phyloP scores from a whole-genome alignment of 2,329 filamentous ascomycete species.

The Chaetomium strumarium region DNA sequence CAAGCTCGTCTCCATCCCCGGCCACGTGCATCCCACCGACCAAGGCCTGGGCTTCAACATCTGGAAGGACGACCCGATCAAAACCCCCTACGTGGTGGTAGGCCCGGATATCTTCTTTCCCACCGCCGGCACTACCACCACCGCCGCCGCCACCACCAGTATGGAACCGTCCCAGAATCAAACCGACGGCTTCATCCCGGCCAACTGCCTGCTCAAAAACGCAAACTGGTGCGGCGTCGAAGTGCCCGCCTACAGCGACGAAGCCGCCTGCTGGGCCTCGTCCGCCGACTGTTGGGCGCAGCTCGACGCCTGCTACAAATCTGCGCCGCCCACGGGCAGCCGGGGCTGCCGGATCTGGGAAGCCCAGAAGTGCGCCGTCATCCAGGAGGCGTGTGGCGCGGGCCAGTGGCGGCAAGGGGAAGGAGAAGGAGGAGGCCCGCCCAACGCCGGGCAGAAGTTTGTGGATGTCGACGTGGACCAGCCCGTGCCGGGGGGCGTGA shows the following conservation, averaged over 20 bases:
- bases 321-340: conserved; percentile 53
- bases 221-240: conserved; percentile 67
- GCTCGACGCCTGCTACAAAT: conserved; percentile 51
- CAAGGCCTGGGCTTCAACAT: conserved; percentile 59
- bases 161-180: conserved; percentile 17
- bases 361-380: conserved; percentile 48
- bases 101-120: conserved; percentile 52
- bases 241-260: conserved; percentile 49
- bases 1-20: conserved; percentile 58
- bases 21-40: conserved; percentile 51
- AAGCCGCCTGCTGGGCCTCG: conserved; percentile 55
- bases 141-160: conserved; percentile 7
- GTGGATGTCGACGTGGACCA: not conserved
- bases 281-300: conserved; percentile 54
- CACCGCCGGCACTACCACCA: conserved; percentile 2
- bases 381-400: conserved; percentile 39
- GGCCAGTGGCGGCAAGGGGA: conserved; percentile 35
- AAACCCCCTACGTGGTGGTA: conserved; percentile 52
- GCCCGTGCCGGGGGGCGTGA: conserved; percentile 1
- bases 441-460: not conserved
- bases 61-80: conserved; percentile 42
- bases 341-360: conserved; percentile 58
- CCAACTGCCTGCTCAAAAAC: conserved; percentile 56
- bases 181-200: conserved; percentile 46
- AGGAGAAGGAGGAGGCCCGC: conserved; percentile 29